Conservation (phyloP, 305 asterid genomes). For the Fraxinus paxiana region DNA sequence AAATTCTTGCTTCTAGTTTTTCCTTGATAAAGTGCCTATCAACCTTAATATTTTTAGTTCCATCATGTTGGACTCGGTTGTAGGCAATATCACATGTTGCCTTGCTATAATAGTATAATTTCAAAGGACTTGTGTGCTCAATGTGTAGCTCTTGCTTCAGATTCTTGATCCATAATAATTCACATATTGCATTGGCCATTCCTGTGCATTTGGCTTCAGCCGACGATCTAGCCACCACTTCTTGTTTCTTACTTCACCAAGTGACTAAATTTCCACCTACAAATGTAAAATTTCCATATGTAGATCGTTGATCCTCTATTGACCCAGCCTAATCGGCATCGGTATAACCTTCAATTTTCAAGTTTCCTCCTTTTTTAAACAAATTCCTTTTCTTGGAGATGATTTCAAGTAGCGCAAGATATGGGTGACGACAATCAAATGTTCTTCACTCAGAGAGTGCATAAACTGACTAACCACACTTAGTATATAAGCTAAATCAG, state of each 20-base stretch:
- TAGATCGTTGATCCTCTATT: too few species aligned
- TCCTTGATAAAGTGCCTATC: not conserved
- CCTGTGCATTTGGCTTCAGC: not conserved
- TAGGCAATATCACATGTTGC: not conserved
- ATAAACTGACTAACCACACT: not conserved
- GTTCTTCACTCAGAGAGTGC: not conserved
- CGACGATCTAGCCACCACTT: too few species aligned
- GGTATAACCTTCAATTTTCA: too few species aligned
- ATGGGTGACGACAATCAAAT: not conserved
- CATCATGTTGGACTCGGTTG: not conserved
- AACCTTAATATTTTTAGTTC: not conserved
- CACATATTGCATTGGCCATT: not conserved
- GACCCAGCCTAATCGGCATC: too few species aligned
- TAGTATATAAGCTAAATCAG: not conserved
- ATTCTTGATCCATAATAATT: not conserved
- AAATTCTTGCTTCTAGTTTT: not conserved
- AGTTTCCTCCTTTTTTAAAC: too few species aligned
- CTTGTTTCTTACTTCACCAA: not conserved
- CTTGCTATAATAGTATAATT: not conserved
- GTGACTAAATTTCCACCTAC: not conserved
- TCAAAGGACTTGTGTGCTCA: not conserved
- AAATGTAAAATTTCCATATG: too few species aligned
- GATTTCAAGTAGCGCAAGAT: not conserved
- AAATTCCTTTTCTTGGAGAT: not conserved
- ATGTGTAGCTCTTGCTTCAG: not conserved